phyloP scores from a whole-genome alignment of 2,329 filamentous ascomycete genomes.

The Tolypocladium inflatum region DNA sequence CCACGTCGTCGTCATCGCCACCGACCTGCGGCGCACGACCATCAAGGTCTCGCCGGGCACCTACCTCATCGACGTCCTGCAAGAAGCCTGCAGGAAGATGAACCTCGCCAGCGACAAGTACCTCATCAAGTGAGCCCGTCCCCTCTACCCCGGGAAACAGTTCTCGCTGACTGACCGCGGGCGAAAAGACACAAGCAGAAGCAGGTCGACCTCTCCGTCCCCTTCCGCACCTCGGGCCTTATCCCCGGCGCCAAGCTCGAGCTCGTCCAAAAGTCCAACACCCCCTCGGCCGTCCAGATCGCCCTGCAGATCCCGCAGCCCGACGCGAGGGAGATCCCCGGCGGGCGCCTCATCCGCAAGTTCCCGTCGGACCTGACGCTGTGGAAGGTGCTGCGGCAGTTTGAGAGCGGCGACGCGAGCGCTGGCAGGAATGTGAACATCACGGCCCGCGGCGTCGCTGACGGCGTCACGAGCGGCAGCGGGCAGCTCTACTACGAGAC shows the following conservation, averaged over 20 bases:
- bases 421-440: slow-evolving; percentile 61
- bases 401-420: slow-evolving; percentile 67
- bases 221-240: slow-evolving; percentile 75
- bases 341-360: slow-evolving; percentile 67
- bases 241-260: slow-evolving; percentile 83
- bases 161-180: neutral
- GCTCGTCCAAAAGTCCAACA: slow-evolving; percentile 78
- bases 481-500: slow-evolving; percentile 83
- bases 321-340: slow-evolving; percentile 52
- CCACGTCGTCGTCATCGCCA: slow-evolving; percentile 80
- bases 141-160: neutral
- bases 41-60: slow-evolving; percentile 78
- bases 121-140: slow-evolving; percentile 59
- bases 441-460: slow-evolving; percentile 70
- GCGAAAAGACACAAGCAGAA: slow-evolving; percentile 66
- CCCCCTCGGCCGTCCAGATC: slow-evolving; percentile 75
- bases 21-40: slow-evolving; percentile 64
- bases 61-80: slow-evolving; percentile 73
- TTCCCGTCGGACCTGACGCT: slow-evolving; percentile 81
- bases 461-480: slow-evolving; percentile 42
- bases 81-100: slow-evolving; percentile 81
- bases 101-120: slow-evolving; percentile 64
- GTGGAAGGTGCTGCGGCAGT: slow-evolving; percentile 84
- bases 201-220: slow-evolving; percentile 72
- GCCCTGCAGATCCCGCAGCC: slow-evolving; percentile 76